Base-by-base conservation (phyloP, 495 filamentous ascomycete genomes). In the Glutinoglossum americanum region DNA sequence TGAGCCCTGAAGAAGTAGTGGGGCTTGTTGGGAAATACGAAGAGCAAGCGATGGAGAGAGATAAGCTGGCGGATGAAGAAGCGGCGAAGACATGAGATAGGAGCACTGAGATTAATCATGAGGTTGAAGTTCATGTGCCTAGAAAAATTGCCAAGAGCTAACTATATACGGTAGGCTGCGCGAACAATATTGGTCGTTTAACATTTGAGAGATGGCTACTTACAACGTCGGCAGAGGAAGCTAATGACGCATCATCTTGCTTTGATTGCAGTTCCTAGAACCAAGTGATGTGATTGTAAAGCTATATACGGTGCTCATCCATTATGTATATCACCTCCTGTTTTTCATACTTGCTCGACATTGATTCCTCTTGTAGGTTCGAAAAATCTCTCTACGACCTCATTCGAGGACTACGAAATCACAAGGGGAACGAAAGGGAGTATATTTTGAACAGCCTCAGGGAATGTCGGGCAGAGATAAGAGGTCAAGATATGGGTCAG, bases 331-430 rank as follows among this genome's bases (percentile, higher is more conserved):
- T 45, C 41, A 23, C 55, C 57, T 41, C 21, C 4, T 21, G 13
- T 39, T 30, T 9, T 33, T 59, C 37, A 59, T 37, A 26, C 49
- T 15, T 47, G 41, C 4, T 23, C 21, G 41, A 45, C n/a, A 32
- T 32, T 56, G 33, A 56, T 23, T 11, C n/a, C 25, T 5, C 10
- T 3, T 13, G 5, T 59, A 97, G 87, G 92, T 98, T 98, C 72
- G 92, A 98, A 67, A 98, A 98, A 72, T 95, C 89, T 1, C 78
- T 98, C 44, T 94, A 94, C 74, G 90, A 97, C 80, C 89, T 98
- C 73, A 98, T 98, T 59, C 80, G 90, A 71, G 92, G 92, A 65
- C 73, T 97, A 59, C 81, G 92, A 54, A 89, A 83, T 63, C 89
- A 97, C 70, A 94, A 90, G 68, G 93, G 89, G 55, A 83, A 80